A percentile compares a stretch with the other conserved stretches of the same genome.
phyloP scores from a whole-genome alignment of 306 rosid species.

The Herpetospermum pedunculosum region DNA sequence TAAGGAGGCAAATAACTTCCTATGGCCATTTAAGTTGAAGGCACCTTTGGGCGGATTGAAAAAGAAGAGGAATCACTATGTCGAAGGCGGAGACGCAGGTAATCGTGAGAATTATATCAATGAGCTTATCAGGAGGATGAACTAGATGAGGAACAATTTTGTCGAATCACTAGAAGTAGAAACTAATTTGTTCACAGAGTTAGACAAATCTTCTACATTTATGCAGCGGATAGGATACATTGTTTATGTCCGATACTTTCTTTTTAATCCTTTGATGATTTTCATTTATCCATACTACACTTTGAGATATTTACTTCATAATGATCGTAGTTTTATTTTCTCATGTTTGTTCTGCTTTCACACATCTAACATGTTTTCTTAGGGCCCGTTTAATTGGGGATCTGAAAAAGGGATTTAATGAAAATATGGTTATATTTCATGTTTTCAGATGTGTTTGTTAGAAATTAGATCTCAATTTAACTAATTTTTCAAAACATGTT shows the following conservation, averaged over 20 bases:
- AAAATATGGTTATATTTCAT: too few relatives aligned
- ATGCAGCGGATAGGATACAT: too few relatives aligned
- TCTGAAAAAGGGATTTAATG: too few relatives aligned
- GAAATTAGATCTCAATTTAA: too few relatives aligned
- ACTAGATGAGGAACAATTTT: slow-evolving; percentile 18
- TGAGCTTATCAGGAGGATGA: slow-evolving; percentile 80
- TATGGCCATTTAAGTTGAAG: slow-evolving; percentile 92
- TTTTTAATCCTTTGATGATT: background rate
- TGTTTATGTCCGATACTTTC: too few relatives aligned
- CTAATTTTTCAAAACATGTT: too few relatives aligned
- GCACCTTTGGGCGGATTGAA: slow-evolving; percentile 87
- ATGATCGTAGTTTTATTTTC: background rate
- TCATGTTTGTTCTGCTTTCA: too few relatives aligned
- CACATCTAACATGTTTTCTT: too few relatives aligned
- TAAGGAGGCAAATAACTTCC: slow-evolving; percentile 81
- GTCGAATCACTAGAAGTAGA: background rate
- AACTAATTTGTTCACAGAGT: background rate
- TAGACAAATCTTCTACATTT: background rate
- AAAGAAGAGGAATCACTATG: slow-evolving; percentile 91
- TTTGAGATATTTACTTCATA: background rate
- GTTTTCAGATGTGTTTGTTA: too few relatives aligned
- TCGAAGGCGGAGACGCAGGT: slow-evolving; percentile 94
- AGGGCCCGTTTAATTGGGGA: too few relatives aligned
- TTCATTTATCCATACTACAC: background rate
- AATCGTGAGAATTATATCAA: slow-evolving; percentile 79